These are phyloP conservation scores for Noccaea caerulescens DNA, from an alignment of 345 rosid genomes.

Conservation along the genomic window DNA sequence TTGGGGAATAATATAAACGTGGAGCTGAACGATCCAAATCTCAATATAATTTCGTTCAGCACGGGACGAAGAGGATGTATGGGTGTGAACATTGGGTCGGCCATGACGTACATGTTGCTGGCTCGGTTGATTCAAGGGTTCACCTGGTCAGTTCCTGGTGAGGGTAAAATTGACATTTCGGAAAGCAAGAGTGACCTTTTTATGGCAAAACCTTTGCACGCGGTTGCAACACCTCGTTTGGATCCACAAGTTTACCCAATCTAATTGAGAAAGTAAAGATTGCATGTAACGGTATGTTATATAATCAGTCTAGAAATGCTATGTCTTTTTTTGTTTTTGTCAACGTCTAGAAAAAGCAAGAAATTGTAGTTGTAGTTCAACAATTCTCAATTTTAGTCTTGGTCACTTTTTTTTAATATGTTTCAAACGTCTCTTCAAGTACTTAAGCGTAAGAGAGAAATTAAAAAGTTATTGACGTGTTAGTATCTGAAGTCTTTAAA, in stretches of 20 bases:
- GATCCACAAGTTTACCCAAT: constrained; percentile 41
- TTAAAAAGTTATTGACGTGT: too few species aligned
- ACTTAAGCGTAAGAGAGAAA: too few species aligned
- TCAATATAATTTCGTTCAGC: constrained; percentile 52
- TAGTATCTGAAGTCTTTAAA: too few species aligned
- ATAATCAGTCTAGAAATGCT: neutral
- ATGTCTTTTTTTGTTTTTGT: too few species aligned
- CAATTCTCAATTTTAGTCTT: too few species aligned
- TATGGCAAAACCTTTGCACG: constrained; percentile 44
- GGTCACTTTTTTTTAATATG: too few species aligned
- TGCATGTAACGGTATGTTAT: neutral
- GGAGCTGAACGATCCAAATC: constrained; percentile 42
- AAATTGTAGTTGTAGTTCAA: neutral
- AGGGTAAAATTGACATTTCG: constrained; percentile 17
- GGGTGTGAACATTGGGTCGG: constrained; percentile 48
- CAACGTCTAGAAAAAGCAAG: neutral
- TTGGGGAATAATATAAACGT: constrained; percentile 24
- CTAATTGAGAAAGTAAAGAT: neutral
- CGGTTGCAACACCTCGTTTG: constrained; percentile 47
- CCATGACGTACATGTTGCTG: constrained; percentile 55
- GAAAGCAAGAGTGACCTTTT: constrained; percentile 33
- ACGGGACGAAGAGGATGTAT: constrained; percentile 59
- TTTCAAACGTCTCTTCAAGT: too few species aligned
- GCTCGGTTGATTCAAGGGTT: constrained; percentile 62
- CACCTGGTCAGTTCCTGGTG: constrained; percentile 44